phyloP scores from a whole-genome alignment of 306 rosid species.

The Gastrolobium villosum region DNA sequence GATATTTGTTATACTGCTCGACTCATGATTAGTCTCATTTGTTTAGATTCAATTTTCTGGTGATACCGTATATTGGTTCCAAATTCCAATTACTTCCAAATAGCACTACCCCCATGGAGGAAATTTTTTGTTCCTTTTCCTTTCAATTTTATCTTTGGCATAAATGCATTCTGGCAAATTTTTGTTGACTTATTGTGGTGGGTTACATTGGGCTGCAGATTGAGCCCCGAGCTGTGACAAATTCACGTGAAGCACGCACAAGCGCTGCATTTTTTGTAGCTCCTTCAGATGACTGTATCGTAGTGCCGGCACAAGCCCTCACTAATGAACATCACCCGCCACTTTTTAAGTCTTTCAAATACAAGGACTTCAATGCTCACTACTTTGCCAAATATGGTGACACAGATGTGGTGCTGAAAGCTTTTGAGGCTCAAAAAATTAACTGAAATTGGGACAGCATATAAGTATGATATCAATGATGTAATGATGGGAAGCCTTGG shows the following conservation, averaged over 20 bases:
- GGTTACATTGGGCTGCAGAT: slow-evolving; percentile 43
- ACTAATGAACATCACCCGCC: slow-evolving; percentile 55
- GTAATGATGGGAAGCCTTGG: not conserved
- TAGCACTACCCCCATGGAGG: too few species aligned
- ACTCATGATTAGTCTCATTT: too few species aligned
- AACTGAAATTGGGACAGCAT: not conserved
- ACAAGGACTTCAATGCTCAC: slow-evolving; percentile 13
- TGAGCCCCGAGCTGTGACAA: slow-evolving; percentile 69
- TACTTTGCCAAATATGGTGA: slow-evolving; percentile 37
- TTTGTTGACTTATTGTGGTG: not conserved
- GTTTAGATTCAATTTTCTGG: not conserved
- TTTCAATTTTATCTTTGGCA: not conserved
- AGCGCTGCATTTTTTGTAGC: slow-evolving; percentile 46
- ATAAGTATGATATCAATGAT: not conserved
- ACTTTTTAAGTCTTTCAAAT: slow-evolving; percentile 41
- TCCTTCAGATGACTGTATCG: slow-evolving; percentile 51
- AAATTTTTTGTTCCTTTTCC: not conserved
- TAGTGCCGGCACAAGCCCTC: slow-evolving; percentile 65
- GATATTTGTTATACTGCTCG: too few species aligned
- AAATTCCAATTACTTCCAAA: too few species aligned
- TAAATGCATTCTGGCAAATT: not conserved
- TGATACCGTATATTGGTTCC: too few species aligned
- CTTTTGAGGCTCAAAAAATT: slow-evolving; percentile 25
- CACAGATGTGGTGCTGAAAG: slow-evolving; percentile 15
- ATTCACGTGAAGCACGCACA: slow-evolving; percentile 51